Conservation (phyloP, 2,329 filamentous ascomycete genomes). For the Aspergillus sp. region DNA sequence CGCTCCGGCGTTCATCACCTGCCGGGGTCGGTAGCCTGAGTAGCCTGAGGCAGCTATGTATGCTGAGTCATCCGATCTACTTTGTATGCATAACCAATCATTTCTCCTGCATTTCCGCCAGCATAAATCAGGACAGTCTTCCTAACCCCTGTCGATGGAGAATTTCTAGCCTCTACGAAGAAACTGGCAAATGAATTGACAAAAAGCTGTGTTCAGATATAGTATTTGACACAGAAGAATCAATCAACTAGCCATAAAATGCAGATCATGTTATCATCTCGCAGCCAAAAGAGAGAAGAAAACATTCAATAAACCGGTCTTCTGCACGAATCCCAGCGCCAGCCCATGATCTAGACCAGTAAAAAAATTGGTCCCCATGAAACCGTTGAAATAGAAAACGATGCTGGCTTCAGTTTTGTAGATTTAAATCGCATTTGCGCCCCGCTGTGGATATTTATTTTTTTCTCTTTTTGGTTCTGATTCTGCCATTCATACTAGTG, state of each 20-base stretch:
- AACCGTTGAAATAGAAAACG: neutral
- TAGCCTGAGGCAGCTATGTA: constrained; percentile 27
- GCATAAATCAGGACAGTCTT: no score
- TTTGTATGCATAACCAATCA: neutral
- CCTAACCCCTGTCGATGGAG: no score
- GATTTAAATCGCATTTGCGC: constrained; percentile 11
- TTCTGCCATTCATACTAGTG: constrained; percentile 31
- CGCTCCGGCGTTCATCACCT: constrained; percentile 10
- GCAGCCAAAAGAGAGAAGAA: no score
- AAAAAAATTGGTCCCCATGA: neutral
- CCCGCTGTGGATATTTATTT: constrained; percentile 16
- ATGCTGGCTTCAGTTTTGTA: neutral
- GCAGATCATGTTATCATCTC: neutral
- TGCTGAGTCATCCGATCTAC: constrained; percentile 7
- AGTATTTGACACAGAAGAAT: neutral
- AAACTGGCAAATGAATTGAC: no score
- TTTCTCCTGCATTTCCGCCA: neutral
- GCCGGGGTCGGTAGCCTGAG: constrained; percentile 21
- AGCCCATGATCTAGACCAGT: neutral
- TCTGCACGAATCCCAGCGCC: neutral
- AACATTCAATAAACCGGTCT: no score
- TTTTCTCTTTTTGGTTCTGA: constrained; percentile 24
- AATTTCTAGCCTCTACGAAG: no score
- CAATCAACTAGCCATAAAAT: neutral
- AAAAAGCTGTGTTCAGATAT: no score